Conservation (phyloP, 345 rosid genomes). For the Brassica carinata region DNA sequence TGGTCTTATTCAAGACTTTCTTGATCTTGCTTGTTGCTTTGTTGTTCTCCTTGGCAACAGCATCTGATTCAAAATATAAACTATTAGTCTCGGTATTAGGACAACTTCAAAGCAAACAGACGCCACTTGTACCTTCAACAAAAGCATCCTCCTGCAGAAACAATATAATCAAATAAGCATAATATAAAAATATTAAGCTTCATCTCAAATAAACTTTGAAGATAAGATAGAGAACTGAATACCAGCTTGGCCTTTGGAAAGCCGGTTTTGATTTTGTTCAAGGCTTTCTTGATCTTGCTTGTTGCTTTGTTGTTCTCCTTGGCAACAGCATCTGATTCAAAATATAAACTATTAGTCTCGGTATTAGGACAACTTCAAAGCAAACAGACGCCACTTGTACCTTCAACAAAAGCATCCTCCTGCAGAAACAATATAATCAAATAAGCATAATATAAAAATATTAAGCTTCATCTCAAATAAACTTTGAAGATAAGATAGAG, state of each 20-base stretch:
- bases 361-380: not conserved
- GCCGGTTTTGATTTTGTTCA: not conserved
- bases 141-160: not conserved
- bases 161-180: not conserved
- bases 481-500: not conserved
- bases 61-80: conserved; percentile 8
- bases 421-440: not conserved
- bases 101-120: conserved; percentile 3
- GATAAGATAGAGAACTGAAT: not conserved
- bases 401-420: not conserved
- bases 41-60: not conserved
- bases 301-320: not conserved
- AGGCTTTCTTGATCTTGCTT: not conserved
- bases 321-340: conserved; percentile 2
- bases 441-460: not conserved
- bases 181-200: not conserved
- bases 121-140: not conserved
- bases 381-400: conserved; percentile 4
- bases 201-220: not conserved
- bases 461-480: not conserved
- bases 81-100: not conserved
- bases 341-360: not conserved
- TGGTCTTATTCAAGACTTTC: not conserved
- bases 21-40: not conserved
- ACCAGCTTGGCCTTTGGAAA: not conserved